Percentiles rank a stretch among this genome's conserved stretches.
Conservation (phyloP, 306 rosid genomes). For the Canavalia gladiata region DNA sequence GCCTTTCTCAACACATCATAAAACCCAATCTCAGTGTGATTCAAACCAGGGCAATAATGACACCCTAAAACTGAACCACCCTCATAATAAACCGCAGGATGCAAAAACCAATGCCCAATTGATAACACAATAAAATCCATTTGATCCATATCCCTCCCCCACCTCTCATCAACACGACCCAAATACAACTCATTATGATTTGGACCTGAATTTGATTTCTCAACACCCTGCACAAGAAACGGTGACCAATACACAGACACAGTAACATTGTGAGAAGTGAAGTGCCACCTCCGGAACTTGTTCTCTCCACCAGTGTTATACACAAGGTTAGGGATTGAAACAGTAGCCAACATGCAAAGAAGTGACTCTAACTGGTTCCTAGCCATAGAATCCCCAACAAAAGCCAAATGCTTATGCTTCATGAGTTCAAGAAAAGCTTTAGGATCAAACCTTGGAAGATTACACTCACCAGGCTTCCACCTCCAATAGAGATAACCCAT, state of each 20-base stretch:
- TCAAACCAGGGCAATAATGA: conserved; percentile 67
- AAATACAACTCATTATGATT: conserved; percentile 57
- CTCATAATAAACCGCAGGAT: conserved; percentile 70
- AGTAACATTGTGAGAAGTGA: conserved; percentile 52
- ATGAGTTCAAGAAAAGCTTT: conserved; percentile 54
- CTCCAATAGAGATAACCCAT: conserved; percentile 63
- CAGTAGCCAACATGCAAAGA: conserved; percentile 68
- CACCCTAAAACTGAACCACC: conserved; percentile 61
- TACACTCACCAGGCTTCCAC: conserved; percentile 66
- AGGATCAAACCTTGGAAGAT: conserved; percentile 67
- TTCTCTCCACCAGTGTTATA: conserved; percentile 52
- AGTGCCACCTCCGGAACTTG: conserved; percentile 66
- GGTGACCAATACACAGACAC: not conserved
- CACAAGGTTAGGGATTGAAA: conserved; percentile 58
- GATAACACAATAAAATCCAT: conserved; percentile 60
- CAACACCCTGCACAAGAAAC: not conserved
- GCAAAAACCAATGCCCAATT: conserved; percentile 74
- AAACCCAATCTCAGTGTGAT: conserved; percentile 70
- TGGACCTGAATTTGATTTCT: not conserved
- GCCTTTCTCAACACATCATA: conserved; percentile 68
- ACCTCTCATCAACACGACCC: conserved; percentile 61
- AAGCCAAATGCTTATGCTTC: conserved; percentile 63
- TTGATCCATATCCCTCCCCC: conserved; percentile 60
- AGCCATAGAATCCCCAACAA: conserved; percentile 79
- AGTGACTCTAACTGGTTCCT: conserved; percentile 77